These are phyloP conservation scores for Kondoa malvinella DNA, from an alignment of 768 basidiomycete genomes.

Conservation along the genomic window DNA sequence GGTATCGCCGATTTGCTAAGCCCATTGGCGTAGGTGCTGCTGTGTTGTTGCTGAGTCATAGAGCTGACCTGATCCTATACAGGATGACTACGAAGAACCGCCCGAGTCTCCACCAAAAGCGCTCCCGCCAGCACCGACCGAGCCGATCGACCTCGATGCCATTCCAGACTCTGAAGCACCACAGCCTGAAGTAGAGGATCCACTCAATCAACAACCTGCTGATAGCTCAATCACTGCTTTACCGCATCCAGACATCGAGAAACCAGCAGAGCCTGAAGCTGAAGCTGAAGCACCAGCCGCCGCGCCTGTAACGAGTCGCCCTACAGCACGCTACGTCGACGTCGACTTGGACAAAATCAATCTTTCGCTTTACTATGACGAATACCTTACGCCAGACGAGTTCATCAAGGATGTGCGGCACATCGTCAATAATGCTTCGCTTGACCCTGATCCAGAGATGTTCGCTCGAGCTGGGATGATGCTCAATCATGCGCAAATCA, in stretches of 20 bases:
- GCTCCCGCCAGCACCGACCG: background rate
- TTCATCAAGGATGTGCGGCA: conserved; percentile 51
- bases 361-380: conserved; percentile 58
- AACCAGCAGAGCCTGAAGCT: background rate
- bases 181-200: background rate
- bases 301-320: no score
- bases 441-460: conserved; percentile 69
- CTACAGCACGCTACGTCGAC: conserved; percentile 54
- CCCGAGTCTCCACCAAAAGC: background rate
- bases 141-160: conserved; percentile 6
- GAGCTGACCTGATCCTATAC: no score
- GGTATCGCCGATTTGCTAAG: conserved; percentile 79
- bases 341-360: conserved; percentile 90
- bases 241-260: background rate
- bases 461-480: conserved; percentile 70
- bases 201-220: background rate
- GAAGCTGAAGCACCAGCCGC: background rate
- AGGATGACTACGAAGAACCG: conserved; percentile 9
- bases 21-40: no score
- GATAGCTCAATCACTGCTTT: background rate
- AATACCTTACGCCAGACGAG: conserved; percentile 70
- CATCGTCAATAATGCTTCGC: conserved; percentile 43
- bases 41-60: background rate
- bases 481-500: conserved; percentile 59
- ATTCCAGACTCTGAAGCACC: background rate